Conservation (phyloP, 805 yeast species). For the Schizosaccharomyces osmophilus region DNA sequence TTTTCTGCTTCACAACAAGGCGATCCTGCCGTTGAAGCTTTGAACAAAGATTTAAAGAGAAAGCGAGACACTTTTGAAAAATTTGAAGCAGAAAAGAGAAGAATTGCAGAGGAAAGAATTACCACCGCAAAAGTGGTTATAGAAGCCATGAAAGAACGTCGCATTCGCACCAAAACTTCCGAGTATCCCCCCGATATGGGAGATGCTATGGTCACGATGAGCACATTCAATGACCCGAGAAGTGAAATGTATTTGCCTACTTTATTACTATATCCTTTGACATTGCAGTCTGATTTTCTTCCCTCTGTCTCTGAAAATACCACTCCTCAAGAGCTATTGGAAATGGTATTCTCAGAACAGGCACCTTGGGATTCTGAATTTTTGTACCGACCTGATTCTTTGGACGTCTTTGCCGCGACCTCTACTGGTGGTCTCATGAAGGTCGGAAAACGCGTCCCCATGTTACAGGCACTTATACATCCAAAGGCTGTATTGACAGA, state of each 20-base stretch:
- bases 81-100: not conserved
- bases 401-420: not conserved
- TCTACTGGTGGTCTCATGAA: constrained; percentile 1
- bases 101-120: not conserved
- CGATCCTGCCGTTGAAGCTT: not conserved
- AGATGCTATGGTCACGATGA: not conserved
- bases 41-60: not conserved
- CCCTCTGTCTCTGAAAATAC: not conserved
- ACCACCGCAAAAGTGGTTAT: not conserved
- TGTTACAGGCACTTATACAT: not conserved
- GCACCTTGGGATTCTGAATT: not conserved
- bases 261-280: not conserved
- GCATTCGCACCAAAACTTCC: not conserved
- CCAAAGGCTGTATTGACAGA: not conserved
- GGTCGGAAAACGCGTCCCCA: not conserved
- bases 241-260: not conserved
- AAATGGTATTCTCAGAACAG: not conserved
- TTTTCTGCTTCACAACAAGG: not conserved
- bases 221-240: not conserved
- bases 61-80: not conserved
- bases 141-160: not conserved
- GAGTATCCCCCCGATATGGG: constrained; percentile 1
- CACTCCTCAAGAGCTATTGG: not conserved
- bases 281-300: not conserved
- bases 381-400: not conserved